Conservation (phyloP, 2,329 filamentous ascomycete genomes). For the Scytalidium sp. region DNA sequence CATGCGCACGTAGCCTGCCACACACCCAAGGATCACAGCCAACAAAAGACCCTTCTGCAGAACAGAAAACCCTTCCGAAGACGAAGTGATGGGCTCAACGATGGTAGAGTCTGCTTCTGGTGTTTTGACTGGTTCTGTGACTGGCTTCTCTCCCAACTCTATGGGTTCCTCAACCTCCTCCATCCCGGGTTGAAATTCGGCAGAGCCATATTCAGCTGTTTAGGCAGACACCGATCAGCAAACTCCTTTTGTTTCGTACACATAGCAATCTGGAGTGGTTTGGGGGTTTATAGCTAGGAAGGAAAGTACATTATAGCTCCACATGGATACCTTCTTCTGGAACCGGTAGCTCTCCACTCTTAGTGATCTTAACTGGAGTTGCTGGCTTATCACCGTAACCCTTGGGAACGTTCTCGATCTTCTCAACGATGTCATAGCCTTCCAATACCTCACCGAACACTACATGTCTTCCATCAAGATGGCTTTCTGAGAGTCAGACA, state of each 20-base stretch:
- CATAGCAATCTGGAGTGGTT: background rate
- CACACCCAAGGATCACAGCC: constrained; percentile 42
- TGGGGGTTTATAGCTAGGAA: constrained; percentile 11
- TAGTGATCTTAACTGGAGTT: constrained; percentile 70
- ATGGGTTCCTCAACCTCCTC: constrained; percentile 20
- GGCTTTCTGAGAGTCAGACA: constrained; percentile 43
- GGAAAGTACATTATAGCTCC: constrained; percentile 65
- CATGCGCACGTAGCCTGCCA: constrained; percentile 43
- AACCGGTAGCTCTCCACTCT: constrained; percentile 81
- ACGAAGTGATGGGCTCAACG: constrained; percentile 15
- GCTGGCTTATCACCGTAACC: constrained; percentile 64
- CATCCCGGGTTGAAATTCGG: constrained; percentile 27
- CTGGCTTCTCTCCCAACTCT: constrained; percentile 7
- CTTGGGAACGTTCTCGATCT: constrained; percentile 73
- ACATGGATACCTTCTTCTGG: constrained; percentile 90
- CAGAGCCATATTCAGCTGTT: constrained; percentile 26
- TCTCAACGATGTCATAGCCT: constrained; percentile 76
- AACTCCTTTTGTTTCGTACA: constrained; percentile 13
- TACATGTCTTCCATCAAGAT: constrained; percentile 82
- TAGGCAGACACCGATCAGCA: constrained; percentile 26
- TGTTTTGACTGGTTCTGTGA: constrained; percentile 6
- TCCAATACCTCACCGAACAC: constrained; percentile 88
- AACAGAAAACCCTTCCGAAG: constrained; percentile 35
- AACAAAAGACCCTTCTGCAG: constrained; percentile 50
- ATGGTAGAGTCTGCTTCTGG: constrained; percentile 15